Evolutionary conservation across 1,139 yeast genomes (phyloP), one percentile per base, ranked within the genome.

Genomic region (Citeromyces siamensis): DNA sequence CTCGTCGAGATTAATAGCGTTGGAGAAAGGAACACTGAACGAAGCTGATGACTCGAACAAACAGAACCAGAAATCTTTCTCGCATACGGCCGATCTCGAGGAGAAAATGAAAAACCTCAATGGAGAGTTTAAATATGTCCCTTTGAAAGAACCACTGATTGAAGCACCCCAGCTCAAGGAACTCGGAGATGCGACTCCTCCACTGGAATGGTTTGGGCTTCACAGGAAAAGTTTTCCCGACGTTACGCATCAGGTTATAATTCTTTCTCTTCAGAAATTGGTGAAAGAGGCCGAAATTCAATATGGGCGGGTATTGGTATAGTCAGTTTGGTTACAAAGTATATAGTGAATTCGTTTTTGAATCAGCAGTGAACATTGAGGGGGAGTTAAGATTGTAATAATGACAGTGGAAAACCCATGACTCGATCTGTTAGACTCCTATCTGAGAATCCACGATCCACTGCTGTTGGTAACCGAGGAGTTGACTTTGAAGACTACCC

Each of bases 131-230:
- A 53, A 45, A 0, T 90, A 90, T 48, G 51, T 68, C 13, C 73
- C 97, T 0, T 50, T 82, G 19, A 75, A 70, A 29, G 81, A 82
- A 7, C 95, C 96, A 1, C 64, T 73, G 7, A 85, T 90, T 34
- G 94, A 83, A 43, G 84, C 90, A 18, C 97, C 97, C 1, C 93
- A 80, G 48, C 63, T 90, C 47, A 75, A 77, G 49, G 97, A 90
- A 51, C 65, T 90, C 50, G 97, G 97, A 21, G 90, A 82, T 57
- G 97, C 96, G 1, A 90, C 98, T 0, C 98, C 98, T 1, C 97
- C 98, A 2, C 61, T 90, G 43, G 97, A 90, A 54, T 90, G 98
- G 98, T 82, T 90, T 60, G 98, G 98, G 1, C 66, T 90, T 22
- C 93, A 90, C 53, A 66, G 97, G 46, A 73, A 78, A 47, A 74